A percentile compares a stretch with the other conserved stretches of the same genome.
Conservation (phyloP, 2,329 filamentous ascomycete genomes). For the Calonectria fujianensis region DNA sequence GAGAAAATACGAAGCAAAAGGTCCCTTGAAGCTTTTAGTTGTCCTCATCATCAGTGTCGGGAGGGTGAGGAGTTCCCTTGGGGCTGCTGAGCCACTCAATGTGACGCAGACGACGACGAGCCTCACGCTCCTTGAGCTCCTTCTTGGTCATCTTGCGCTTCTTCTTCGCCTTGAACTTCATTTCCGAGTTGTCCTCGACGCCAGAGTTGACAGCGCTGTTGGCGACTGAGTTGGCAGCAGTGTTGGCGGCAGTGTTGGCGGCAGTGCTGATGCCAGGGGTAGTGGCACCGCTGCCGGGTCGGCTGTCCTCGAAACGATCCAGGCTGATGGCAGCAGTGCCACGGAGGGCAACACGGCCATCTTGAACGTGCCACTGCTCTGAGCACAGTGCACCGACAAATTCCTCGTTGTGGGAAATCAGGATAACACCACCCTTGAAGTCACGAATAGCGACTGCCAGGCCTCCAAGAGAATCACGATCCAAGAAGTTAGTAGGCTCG, state of each 20-base stretch:
- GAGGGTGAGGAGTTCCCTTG: conserved; percentile 87
- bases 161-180: conserved; percentile 93
- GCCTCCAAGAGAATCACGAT: conserved; percentile 96
- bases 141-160: conserved; percentile 99
- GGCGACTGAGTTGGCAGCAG: conserved; percentile 73
- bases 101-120: conserved; percentile 89
- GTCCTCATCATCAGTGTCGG: conserved; percentile 86
- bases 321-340: conserved; percentile 83
- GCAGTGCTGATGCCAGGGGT: conserved; percentile 65
- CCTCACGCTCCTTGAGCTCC: conserved; percentile 95
- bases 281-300: conserved; percentile 75
- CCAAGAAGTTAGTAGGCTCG: conserved; percentile 99
- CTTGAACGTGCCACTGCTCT: conserved; percentile 96
- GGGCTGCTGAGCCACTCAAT: conserved; percentile 89
- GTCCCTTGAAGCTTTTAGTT: conserved; percentile 45
- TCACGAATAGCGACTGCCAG: conserved; percentile 98
- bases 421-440: conserved; percentile 98
- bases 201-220: conserved; percentile 83
- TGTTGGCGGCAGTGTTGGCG: conserved; percentile 75
- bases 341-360: conserved; percentile 90
- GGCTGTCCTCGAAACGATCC: conserved; percentile 91
- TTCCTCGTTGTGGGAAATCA: conserved; percentile 99
- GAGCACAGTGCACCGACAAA: conserved; percentile 97
- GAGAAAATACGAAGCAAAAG: conserved; percentile 35
- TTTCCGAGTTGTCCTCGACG: conserved; percentile 84